Evolutionary conservation across 805 yeast species (phyloP).

Genomic region (Candida nemodendra): DNA sequence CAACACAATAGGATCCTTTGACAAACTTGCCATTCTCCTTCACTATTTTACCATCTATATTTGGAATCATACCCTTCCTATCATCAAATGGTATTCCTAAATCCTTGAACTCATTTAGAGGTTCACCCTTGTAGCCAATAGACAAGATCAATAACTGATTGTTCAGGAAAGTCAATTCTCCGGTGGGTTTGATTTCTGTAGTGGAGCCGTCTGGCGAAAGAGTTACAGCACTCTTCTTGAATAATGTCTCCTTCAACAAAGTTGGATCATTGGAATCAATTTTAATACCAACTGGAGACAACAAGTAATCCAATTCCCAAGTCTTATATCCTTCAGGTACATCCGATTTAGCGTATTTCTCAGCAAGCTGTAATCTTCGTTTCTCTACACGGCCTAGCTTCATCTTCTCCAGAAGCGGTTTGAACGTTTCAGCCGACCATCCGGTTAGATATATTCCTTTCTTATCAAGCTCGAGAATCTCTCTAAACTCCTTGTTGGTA

Average conservation of each 20-base stretch:
- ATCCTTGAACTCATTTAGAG: constrained; percentile 57
- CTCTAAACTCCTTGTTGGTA: constrained; percentile 89
- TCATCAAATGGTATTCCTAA: constrained; percentile 48
- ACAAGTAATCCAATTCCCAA: constrained; percentile 73
- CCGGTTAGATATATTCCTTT: constrained; percentile 50
- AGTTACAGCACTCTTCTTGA: constrained; percentile 46
- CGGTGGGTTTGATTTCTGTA: constrained; percentile 39
- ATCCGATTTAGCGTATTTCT: constrained; percentile 41
- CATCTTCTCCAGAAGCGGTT: constrained; percentile 29
- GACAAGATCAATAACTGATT: constrained; percentile 75
- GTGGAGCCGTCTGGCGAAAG: constrained; percentile 32
- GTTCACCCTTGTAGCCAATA: constrained; percentile 76
- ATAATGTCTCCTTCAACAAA: constrained; percentile 45
- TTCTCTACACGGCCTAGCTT: constrained; percentile 54
- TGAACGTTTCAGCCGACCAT: constrained; percentile 38
- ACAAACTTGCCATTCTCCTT: constrained; percentile 22
- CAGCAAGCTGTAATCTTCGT: constrained; percentile 62
- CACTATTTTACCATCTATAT: constrained; percentile 44
- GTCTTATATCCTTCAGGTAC: constrained; percentile 13
- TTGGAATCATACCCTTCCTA: constrained; percentile 44
- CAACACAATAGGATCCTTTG: constrained; percentile 70
- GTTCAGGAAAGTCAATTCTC: constrained; percentile 32
- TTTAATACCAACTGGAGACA: constrained; percentile 59
- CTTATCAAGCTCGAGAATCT: constrained; percentile 59
- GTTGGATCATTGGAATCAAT: constrained; percentile 33